These are phyloP conservation scores for Clitopilus passeckerianus DNA, from an alignment of 768 basidiomycete species.

Conservation along the genomic window DNA sequence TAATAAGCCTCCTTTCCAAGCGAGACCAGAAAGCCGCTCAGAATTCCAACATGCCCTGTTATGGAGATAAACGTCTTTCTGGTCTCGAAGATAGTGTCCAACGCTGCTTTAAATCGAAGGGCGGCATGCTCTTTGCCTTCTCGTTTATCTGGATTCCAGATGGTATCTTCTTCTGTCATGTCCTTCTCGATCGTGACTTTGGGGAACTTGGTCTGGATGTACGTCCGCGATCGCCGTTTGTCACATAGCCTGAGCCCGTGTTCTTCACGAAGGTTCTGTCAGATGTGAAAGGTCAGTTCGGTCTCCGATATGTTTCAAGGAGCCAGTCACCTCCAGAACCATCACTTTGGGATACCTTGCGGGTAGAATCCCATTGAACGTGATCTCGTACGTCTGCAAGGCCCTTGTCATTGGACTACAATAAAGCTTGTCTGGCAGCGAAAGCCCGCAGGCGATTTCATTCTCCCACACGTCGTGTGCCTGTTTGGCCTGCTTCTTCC, in stretches of 20 bases:
- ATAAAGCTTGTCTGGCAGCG: slow-evolving; percentile 51
- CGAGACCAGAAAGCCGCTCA: slow-evolving; percentile 46
- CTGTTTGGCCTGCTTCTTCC: slow-evolving; percentile 47
- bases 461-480: slow-evolving; percentile 41
- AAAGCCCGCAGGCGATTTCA: slow-evolving; percentile 39
- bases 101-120: slow-evolving; percentile 39
- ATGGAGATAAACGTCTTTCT: slow-evolving; percentile 55
- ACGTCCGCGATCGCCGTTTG: slow-evolving; percentile 43
- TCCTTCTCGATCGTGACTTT: slow-evolving; percentile 48
- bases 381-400: slow-evolving; percentile 47
- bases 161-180: slow-evolving; percentile 57
- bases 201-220: slow-evolving; percentile 46
- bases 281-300: neutral
- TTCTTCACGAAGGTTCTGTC: slow-evolving; percentile 62
- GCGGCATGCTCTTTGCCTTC: slow-evolving; percentile 45
- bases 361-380: slow-evolving; percentile 36
- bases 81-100: slow-evolving; percentile 51
- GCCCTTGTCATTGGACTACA: slow-evolving; percentile 64
- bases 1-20: slow-evolving; percentile 38
- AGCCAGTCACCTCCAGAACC: slow-evolving; percentile 48
- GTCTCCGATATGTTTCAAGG: neutral
- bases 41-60: slow-evolving; percentile 62
- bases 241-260: slow-evolving; percentile 71
- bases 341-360: slow-evolving; percentile 21
- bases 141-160: slow-evolving; percentile 51